Percentiles rank a stretch among this genome's conserved stretches.
Evolutionary conservation across 2,329 filamentous ascomycete species (phyloP).

Genomic region (Trichoderma polysporum): DNA sequence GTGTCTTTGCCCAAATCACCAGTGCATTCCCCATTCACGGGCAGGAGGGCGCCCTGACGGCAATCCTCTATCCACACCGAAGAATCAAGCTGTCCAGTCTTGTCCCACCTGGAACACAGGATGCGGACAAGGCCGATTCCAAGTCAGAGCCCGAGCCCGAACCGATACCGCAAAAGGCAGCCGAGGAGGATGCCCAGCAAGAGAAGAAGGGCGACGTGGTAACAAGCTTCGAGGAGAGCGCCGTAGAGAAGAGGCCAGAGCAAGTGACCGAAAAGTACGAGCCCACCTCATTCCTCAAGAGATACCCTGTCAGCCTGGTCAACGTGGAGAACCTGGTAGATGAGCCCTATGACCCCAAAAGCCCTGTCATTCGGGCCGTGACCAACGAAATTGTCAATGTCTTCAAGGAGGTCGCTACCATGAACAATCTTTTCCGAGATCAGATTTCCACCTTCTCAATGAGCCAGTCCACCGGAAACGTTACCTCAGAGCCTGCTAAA

Average conservation of each 20-base stretch:
- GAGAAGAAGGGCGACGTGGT: constrained; percentile 92
- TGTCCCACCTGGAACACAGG: constrained; percentile 63
- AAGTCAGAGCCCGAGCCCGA: constrained; percentile 56
- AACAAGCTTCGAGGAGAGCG: constrained; percentile 89
- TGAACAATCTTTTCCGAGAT: constrained; percentile 94
- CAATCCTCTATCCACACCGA: constrained; percentile 92
- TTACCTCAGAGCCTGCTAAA: constrained; percentile 91
- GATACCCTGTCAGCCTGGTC: constrained; percentile 89
- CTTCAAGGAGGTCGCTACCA: constrained; percentile 91
- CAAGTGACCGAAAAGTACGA: constrained; percentile 64
- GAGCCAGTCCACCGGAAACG: constrained; percentile 90
- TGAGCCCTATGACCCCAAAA: constrained; percentile 87
- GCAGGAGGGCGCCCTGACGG: constrained; percentile 81
- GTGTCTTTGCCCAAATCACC: constrained; percentile 96
- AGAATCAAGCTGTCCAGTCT: constrained; percentile 87
- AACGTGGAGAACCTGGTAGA: constrained; percentile 93
- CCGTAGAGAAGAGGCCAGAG: constrained; percentile 59
- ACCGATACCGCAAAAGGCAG: constrained; percentile 55
- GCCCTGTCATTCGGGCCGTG: constrained; percentile 82
- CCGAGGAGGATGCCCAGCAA: constrained; percentile 51
- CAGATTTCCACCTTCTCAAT: constrained; percentile 97
- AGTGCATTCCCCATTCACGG: constrained; percentile 90
- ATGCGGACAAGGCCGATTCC: constrained; percentile 52
- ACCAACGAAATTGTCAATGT: constrained; percentile 98
- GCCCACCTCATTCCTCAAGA: constrained; percentile 85